These are phyloP conservation scores for Xylaria nigripes DNA, from an alignment of 495 filamentous ascomycete genomes.

Conservation along the genomic window DNA sequence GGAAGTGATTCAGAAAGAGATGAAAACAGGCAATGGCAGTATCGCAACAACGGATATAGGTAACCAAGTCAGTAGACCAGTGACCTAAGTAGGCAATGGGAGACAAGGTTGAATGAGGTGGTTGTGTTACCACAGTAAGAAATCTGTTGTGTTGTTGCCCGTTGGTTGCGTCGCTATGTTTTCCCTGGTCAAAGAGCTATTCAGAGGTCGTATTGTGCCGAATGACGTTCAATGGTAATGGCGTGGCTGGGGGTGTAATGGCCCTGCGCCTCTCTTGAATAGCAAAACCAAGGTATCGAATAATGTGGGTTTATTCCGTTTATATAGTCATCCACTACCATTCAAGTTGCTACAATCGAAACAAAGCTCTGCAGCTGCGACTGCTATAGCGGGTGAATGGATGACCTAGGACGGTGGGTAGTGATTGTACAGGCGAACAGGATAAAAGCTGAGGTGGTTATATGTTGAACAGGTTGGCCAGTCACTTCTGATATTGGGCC, in stretches of 20 bases:
- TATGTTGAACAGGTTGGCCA: conserved; percentile 13
- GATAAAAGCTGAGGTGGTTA: conserved; percentile 9
- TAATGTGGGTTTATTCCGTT: neutral
- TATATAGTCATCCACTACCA: neutral
- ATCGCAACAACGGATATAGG: neutral
- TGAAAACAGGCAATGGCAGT: neutral
- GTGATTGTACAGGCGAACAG: neutral
- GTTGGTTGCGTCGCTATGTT: neutral
- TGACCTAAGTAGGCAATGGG: neutral
- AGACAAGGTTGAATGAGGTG: neutral
- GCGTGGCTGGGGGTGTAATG: neutral
- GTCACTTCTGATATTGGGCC: conserved; percentile 18
- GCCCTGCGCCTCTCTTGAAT: neutral
- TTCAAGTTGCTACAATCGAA: neutral
- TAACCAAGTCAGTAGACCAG: neutral
- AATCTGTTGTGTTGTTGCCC: neutral
- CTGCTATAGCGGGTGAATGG: neutral
- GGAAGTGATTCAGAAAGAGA: neutral
- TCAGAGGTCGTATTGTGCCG: neutral
- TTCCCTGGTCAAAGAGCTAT: neutral
- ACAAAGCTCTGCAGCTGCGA: neutral
- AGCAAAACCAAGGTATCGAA: neutral
- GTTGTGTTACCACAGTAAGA: neutral
- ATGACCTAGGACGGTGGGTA: neutral
- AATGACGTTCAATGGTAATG: neutral